phyloP scores from a whole-genome alignment of 1,284 basidiomycete genomes.

The Melampsora larici-populina region DNA sequence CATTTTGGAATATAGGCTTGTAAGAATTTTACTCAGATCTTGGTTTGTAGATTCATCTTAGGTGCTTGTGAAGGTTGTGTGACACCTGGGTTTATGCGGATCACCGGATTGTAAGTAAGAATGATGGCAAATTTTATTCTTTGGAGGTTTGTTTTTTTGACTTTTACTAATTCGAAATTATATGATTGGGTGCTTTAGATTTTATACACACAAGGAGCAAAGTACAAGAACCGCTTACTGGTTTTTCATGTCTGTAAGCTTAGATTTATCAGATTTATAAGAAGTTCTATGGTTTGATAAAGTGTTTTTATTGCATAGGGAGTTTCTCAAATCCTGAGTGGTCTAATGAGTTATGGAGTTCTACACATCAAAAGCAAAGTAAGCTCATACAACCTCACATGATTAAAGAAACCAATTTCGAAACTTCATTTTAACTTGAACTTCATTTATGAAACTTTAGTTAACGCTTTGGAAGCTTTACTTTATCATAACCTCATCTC shows the following conservation, averaged over 20 bases:
- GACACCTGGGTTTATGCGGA: not conserved
- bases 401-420: no score
- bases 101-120: not conserved
- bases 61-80: constrained; percentile 12
- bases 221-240: not conserved
- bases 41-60: constrained; percentile 8
- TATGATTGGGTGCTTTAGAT: not conserved
- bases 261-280: not conserved
- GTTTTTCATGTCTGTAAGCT: constrained; percentile 14
- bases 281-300: no score
- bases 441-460: not conserved
- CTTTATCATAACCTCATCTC: not conserved
- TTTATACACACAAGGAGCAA: constrained; percentile 12
- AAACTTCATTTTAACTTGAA: not conserved
- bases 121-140: not conserved
- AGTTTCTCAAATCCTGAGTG: not conserved
- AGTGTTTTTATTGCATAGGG: not conserved
- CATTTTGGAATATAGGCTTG: not conserved
- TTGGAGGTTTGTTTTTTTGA: not conserved
- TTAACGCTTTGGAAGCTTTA: constrained; percentile 13
- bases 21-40: constrained; percentile 5
- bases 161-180: not conserved
- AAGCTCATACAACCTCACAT: not conserved
- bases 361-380: not conserved
- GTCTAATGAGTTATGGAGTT: not conserved